Evolutionary conservation across 441 rosid species (phyloP).

Genomic region (Brassica balearica): DNA sequence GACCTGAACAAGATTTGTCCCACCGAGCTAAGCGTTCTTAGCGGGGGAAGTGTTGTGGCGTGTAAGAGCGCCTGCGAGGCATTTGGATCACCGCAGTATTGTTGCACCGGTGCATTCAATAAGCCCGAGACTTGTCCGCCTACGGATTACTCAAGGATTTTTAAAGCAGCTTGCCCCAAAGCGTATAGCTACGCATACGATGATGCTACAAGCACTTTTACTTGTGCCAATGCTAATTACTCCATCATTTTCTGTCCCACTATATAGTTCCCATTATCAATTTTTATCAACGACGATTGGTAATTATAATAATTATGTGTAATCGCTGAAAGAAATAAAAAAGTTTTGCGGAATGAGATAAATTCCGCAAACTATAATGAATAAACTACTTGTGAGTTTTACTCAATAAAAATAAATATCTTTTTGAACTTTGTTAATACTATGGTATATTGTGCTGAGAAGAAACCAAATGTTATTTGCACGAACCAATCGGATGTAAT

Average conservation of each 20-base stretch:
- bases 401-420: not conserved
- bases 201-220: conserved; percentile 41
- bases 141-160: conserved; percentile 41
- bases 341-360: not conserved
- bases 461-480: not conserved
- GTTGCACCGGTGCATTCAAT: conserved; percentile 42
- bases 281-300: not conserved
- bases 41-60: conserved; percentile 28
- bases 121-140: conserved; percentile 46
- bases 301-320: not conserved
- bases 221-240: conserved; percentile 44
- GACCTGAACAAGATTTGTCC: conserved; percentile 40
- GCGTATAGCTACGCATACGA: conserved; percentile 35
- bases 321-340: not conserved
- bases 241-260: conserved; percentile 41
- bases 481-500: not conserved
- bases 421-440: too few relatives aligned
- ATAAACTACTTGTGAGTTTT: not conserved
- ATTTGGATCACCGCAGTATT: conserved; percentile 39
- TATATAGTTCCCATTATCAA: not conserved
- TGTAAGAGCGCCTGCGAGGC: conserved; percentile 54
- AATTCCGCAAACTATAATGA: not conserved
- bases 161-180: conserved; percentile 47
- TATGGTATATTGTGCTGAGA: too few relatives aligned
- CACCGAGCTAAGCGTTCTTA: conserved; percentile 22